Conservation (phyloP, 2,329 filamentous ascomycete species). For the Sporothrix brasiliensis region DNA sequence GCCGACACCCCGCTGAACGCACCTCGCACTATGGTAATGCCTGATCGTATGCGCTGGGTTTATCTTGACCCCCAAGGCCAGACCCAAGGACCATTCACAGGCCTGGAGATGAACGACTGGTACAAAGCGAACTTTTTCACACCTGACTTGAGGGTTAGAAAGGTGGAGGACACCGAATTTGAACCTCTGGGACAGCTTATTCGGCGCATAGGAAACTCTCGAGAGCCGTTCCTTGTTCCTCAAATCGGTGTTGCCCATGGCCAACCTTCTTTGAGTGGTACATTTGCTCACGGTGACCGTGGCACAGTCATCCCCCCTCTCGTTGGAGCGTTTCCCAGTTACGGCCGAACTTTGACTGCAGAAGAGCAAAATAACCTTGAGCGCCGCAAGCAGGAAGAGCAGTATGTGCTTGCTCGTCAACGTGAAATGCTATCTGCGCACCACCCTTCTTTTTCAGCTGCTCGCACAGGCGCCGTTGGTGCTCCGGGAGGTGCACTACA, state of each 20-base stretch:
- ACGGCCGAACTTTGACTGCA: constrained; percentile 92
- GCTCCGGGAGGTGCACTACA: constrained; percentile 62
- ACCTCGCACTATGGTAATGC: constrained; percentile 95
- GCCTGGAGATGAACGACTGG: constrained; percentile 99
- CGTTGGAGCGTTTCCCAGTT: constrained; percentile 90
- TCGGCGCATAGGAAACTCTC: constrained; percentile 91
- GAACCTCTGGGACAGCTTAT: constrained; percentile 95
- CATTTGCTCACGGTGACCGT: constrained; percentile 54
- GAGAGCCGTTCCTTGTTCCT: constrained; percentile 95
- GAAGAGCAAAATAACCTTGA: constrained; percentile 98
- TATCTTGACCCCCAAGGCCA: constrained; percentile 93
- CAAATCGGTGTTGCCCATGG: constrained; percentile 96
- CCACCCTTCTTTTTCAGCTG: constrained; percentile 43
- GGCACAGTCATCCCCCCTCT: constrained; percentile 82
- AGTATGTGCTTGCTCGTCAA: constrained; percentile 94
- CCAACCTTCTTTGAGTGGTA: constrained; percentile 58
- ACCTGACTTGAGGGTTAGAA: constrained; percentile 90
- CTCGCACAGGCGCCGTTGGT: constrained; percentile 43
- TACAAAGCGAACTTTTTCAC: constrained; percentile 99
- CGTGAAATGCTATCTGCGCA: constrained; percentile 84
- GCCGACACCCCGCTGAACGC: constrained; percentile 55
- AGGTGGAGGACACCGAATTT: constrained; percentile 89
- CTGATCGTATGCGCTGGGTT: constrained; percentile 97
- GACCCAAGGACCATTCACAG: constrained; percentile 92
- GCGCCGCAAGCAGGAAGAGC: constrained; percentile 95